Base-by-base conservation (phyloP, 2,329 filamentous ascomycete genomes). In the Trichoderma sp. region DNA sequence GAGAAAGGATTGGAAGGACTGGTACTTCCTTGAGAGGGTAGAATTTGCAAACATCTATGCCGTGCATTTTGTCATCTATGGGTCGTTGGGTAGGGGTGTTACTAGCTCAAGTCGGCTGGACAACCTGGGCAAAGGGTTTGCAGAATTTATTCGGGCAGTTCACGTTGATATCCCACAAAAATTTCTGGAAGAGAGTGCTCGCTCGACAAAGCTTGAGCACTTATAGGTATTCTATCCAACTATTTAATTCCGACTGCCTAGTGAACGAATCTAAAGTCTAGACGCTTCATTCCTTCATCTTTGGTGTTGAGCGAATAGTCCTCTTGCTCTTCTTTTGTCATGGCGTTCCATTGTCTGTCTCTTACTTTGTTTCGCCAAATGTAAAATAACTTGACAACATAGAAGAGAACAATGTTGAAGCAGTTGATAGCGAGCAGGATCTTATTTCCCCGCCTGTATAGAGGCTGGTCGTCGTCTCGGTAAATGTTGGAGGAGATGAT, bases 331-430 rank as follows among this genome's bases (percentile, higher is more conserved):
- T 85, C 84, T 12, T 78, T 76, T 3, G 78, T 83, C 85, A 89
- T 85, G 2, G 77, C 78, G 28, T 81, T 77, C 87, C 87, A 89
- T 43, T 80, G 80, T 21, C 71, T 73, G 21, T 84, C 84, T 30
- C 84, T 81, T 21, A 74, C 76, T 73, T 79, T 81, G 72, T 90
- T 90, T 6, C 85, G 80, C 68, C 75, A 78, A 1, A 86, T 77
- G 74, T 90, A 90, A 75, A 87, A 90, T 1, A 81, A 56, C 77
- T 89, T 89, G 21, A 84, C 82, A 0, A 81, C 80, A 1, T 85
- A 73, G 60, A 88, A 87, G 4, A 87, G 71, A 1, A 82, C 75
- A 28, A 89, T 82, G 67, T 88, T 88, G 72, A 83, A 83, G 1
- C 80, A 80, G 3, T 82, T 81, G 21, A 89, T 82, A 0, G 74